phyloP scores from a whole-genome alignment of 257 asterid species.

The Oldenlandia corymbosa region DNA sequence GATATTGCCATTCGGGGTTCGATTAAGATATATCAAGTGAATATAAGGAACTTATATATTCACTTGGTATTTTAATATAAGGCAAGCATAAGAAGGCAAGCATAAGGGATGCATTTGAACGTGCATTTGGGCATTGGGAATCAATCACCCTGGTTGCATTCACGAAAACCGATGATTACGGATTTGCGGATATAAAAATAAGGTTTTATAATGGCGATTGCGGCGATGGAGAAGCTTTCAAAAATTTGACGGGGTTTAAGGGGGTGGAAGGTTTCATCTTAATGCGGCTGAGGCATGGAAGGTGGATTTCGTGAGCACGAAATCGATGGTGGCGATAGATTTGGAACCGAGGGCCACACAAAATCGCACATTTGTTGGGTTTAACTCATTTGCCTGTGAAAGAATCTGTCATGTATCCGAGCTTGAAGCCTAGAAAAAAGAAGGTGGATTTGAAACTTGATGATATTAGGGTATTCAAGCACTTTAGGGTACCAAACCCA shows the following conservation, averaged over 20 bases:
- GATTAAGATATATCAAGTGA: too few species aligned
- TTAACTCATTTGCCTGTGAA: conserved; percentile 48
- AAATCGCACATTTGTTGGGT: conserved; percentile 81
- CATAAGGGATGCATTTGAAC: conserved; percentile 34
- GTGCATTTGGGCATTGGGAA: conserved; percentile 69
- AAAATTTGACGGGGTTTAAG: conserved; percentile 78
- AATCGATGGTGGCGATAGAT: conserved; percentile 56
- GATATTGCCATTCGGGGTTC: too few species aligned
- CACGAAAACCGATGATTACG: conserved; percentile 49
- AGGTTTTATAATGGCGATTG: conserved; percentile 72
- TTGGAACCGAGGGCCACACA: conserved; percentile 92
- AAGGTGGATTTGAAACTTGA: conserved; percentile 54
- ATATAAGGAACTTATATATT: too few species aligned
- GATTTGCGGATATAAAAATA: conserved; percentile 57
- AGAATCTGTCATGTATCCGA: conserved; percentile 88
- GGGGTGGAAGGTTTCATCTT: conserved; percentile 75
- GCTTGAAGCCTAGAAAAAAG: conserved; percentile 54
- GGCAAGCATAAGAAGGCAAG: too few species aligned
- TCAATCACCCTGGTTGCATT: conserved; percentile 55
- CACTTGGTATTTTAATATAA: too few species aligned
- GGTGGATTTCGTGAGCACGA: conserved; percentile 50
- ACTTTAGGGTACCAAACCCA: conserved; percentile 72
- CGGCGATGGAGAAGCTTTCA: conserved; percentile 82
- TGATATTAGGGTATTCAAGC: conserved; percentile 74
- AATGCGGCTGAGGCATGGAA: conserved; percentile 93